phyloP scores from a whole-genome alignment of 371 early-diverging fungal genomes.

The Mucor mucedo region DNA sequence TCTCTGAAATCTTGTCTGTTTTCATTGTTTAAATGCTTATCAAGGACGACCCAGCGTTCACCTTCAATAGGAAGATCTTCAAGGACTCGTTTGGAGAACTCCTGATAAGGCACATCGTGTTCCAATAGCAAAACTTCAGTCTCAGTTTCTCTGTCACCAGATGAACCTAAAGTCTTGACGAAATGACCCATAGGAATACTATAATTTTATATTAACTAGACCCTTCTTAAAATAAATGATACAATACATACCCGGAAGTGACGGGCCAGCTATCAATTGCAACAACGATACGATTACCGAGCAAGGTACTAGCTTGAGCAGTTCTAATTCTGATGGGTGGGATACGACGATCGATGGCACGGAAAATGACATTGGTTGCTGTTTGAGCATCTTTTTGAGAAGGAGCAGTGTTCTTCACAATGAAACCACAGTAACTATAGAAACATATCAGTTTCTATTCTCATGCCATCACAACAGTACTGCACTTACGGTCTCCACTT shows the following conservation, averaged over 20 bases:
- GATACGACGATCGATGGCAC: conserved; percentile 90
- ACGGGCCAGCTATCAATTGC: conserved; percentile 90
- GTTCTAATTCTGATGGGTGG: conserved; percentile 93
- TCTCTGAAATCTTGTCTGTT: conserved; percentile 83
- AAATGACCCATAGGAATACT: conserved; percentile 89
- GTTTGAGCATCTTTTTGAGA: conserved; percentile 53
- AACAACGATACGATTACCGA: conserved; percentile 88
- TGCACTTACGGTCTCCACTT: conserved; percentile 87
- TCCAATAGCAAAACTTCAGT: conserved; percentile 95
- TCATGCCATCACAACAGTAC: background rate
- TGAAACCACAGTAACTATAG: conserved; percentile 83
- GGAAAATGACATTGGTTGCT: conserved; percentile 69
- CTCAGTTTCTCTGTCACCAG: conserved; percentile 93
- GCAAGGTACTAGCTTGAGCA: conserved; percentile 77
- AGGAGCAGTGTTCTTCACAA: conserved; percentile 77
- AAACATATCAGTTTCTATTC: background rate
- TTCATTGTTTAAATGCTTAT: conserved; percentile 65
- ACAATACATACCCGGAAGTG: conserved; percentile 62
- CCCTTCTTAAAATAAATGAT: too few relatives aligned
- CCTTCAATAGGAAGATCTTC: conserved; percentile 87
- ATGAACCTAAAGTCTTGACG: conserved; percentile 86
- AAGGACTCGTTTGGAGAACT: conserved; percentile 86
- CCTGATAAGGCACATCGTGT: conserved; percentile 93
- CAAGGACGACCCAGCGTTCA: conserved; percentile 80
- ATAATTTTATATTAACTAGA: background rate